phyloP scores from a whole-genome alignment of 176 grass and related monocot species.

The Cenchrus purpureus region DNA sequence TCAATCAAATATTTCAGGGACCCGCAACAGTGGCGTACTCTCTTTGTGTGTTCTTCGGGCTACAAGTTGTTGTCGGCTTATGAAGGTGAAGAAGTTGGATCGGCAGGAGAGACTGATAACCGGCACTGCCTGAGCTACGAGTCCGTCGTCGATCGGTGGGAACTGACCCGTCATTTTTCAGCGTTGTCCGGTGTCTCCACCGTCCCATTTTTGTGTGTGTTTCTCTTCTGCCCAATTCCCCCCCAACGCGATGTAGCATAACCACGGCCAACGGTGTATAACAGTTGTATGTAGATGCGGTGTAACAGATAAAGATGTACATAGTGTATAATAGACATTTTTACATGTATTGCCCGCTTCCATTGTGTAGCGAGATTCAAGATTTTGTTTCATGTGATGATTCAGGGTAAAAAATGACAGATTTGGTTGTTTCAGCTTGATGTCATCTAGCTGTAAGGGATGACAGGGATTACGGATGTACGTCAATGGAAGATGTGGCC shows the following conservation, averaged over 20 bases:
- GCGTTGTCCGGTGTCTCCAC: constrained; percentile 5
- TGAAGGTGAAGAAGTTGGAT: constrained; percentile 95
- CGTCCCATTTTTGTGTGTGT: background rate
- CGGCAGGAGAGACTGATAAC: constrained; percentile 91
- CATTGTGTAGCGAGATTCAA: background rate
- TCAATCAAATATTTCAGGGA: constrained; percentile 46
- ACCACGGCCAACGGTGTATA: constrained; percentile 12
- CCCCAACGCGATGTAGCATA: constrained; percentile 44
- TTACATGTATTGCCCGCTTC: background rate
- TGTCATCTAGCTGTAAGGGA: background rate
- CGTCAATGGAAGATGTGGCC: background rate
- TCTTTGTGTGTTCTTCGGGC: constrained; percentile 72
- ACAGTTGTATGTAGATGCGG: constrained; percentile 46
- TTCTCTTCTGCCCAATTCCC: constrained; percentile 25
- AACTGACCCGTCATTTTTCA: constrained; percentile 30
- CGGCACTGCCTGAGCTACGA: constrained; percentile 74
- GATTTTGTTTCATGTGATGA: constrained; percentile 8
- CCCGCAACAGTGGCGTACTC: constrained; percentile 76
- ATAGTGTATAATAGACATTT: constrained; percentile 50
- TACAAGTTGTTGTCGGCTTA: constrained; percentile 80
- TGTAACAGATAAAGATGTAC: constrained; percentile 48
- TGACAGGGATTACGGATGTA: background rate
- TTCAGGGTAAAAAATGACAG: background rate
- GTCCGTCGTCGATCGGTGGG: constrained; percentile 9
- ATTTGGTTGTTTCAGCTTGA: background rate